Evolutionary conservation across 2,329 filamentous ascomycete genomes (phyloP), one percentile per base, ranked within the genome.

Genomic region (Dothiorella sarmentorum): DNA sequence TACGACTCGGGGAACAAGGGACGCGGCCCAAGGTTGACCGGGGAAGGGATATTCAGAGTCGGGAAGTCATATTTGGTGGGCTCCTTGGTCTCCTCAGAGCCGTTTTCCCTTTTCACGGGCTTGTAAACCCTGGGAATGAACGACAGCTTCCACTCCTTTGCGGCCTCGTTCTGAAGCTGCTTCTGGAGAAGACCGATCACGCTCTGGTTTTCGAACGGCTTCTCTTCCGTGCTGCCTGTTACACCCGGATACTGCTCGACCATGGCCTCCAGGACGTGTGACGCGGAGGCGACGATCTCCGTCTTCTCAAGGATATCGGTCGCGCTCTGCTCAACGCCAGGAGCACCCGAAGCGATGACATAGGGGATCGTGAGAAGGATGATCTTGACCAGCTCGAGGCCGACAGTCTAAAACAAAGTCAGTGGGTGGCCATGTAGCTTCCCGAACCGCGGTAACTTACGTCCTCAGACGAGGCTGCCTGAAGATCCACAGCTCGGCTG

Each of bases 281-380:
- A 89, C 62, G 94, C 91, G 2, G 88, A 90, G 10, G 93, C 91
- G 66, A 97, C 95, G 63, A 97, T 91, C 58, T 94, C 92, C 2
- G 94, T 97, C 79, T 95, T 96, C 64, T 95, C 90, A 71, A 99
- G 85, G 56, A 97, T 79, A 45, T 89, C 86, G 1, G 82, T 81
- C 2, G 91, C 91, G 68, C 89, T 89, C 63, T 88, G 81, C 65
- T 87, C 85, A 68, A 88, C 86, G 29, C 69, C 67, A 3, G 81
- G 79, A 3, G 89, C 87, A 0, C 87, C 84, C 2, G 89, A 85
- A 9, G 87, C 84, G 81, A 96, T 86, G 57, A 91, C 81, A 72
- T 97, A 99, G 0, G 94, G 93, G 60, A 99, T 89, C 0, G 93
- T 96, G 49, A 97, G 84, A 43, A 97, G 84, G 64, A 99, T 97